Evolutionary conservation across 1,284 basidiomycete species (phyloP).

Genomic region (Ustilago sp.): DNA sequence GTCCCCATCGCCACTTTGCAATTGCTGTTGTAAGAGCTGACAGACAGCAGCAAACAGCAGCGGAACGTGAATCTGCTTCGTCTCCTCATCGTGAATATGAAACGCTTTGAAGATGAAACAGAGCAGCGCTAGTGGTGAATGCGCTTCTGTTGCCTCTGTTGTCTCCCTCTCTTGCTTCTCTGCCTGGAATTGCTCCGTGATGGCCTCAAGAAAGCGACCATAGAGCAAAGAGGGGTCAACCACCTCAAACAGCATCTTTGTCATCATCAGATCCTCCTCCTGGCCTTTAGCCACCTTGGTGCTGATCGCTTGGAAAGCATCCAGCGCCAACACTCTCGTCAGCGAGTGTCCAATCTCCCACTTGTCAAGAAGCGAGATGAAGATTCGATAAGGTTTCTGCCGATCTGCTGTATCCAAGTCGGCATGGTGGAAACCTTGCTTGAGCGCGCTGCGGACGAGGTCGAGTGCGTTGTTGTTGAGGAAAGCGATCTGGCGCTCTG

Average conservation of each 20-base stretch:
- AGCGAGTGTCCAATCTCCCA: slow-evolving; percentile 91
- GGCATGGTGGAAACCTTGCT: slow-evolving; percentile 37
- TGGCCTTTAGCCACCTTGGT: slow-evolving; percentile 76
- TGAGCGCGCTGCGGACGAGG: slow-evolving; percentile 48
- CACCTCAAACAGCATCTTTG: slow-evolving; percentile 89
- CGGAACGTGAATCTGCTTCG: slow-evolving; percentile 82
- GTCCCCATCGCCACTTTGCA: background rate
- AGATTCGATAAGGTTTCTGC: slow-evolving; percentile 88
- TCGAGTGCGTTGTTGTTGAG: slow-evolving; percentile 48
- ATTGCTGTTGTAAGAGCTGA: slow-evolving; percentile 34
- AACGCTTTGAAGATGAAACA: slow-evolving; percentile 80
- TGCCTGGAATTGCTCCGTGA: slow-evolving; percentile 70
- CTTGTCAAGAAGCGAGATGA: slow-evolving; percentile 93
- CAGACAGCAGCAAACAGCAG: slow-evolving; percentile 45
- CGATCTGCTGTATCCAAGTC: slow-evolving; percentile 77
- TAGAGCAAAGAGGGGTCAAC: slow-evolving; percentile 89
- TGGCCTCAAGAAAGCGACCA: slow-evolving; percentile 78
- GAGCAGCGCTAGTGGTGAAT: slow-evolving; percentile 68
- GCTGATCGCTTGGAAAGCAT: slow-evolving; percentile 78
- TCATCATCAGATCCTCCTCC: slow-evolving; percentile 77
- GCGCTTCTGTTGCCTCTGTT: background rate
- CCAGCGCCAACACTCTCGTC: slow-evolving; percentile 82
- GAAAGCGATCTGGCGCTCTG: slow-evolving; percentile 62
- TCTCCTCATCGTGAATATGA: slow-evolving; percentile 82
- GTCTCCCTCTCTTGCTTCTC: slow-evolving; percentile 59